Base-by-base conservation (phyloP, 2,329 filamentous ascomycete genomes). In the Diaporthe aspalathi region DNA sequence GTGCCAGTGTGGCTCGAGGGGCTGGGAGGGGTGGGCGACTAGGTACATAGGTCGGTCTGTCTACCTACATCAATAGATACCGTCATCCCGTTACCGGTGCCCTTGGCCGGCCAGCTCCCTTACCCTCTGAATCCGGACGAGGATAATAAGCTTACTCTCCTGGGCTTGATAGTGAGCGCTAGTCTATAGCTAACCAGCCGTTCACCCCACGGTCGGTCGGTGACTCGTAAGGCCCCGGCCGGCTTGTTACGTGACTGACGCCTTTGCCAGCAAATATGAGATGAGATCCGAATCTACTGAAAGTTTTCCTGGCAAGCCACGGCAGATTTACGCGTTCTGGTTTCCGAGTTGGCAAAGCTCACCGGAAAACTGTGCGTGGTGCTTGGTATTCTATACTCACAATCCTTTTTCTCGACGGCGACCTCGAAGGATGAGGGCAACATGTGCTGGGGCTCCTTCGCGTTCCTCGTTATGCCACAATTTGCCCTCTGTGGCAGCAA, bases 371-470 rank as follows among this genome's bases (percentile, higher is more conserved):
- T 17, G 45, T 63, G 60, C 27, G 45, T 27, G 45, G 60, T 63
- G 60, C 27, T 27, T 27, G 45, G 60, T 50, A 5, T 29, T 45
- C 60, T 65, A 50, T 22, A 12, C n/a, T 65, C 32, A 50, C 14
- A n/a, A 49, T 54, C 65, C 65, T 35, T 45, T 2, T 56, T 67
- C 50, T 38, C n/a, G 29, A 57, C 66, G 29, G 50, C n/a, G n/a
- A n/a, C n/a, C n/a, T n/a, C n/a, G 50, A 56, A 56, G 49, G 47
- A 47, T 54, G 11, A 16, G 52, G 35, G 27, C 27, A 68, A 68
- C 52, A 68, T 52, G 52, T 57, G 50, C 14, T 68, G 50, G 50
- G 47, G 65, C 60, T 65, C 60, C 60, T 65, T 50, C 60, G 60
- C 29, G 29, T 50, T 20, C n/a, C 60, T 27, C 11, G n/a, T 7